Evolutionary conservation across 805 yeast species (phyloP), one percentile per base, ranked within the genome.

Genomic region (Candida morakotiae): DNA sequence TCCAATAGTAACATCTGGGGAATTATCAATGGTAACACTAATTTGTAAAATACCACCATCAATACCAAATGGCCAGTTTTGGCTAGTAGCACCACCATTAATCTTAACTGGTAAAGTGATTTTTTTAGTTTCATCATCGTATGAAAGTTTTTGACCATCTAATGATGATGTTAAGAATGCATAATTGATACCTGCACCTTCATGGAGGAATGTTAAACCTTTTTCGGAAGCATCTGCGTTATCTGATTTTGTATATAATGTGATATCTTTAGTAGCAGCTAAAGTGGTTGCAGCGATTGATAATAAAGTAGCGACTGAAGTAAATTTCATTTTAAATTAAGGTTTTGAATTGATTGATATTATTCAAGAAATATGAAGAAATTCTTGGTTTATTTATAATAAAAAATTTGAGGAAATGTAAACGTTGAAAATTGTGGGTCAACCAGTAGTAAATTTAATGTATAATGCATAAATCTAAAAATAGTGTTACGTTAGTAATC

Each of bases 131-230:
- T 30, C 36, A 7, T 42, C 46, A 28, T 55, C 53, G 46, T 56
- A 62, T 33, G 41, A 28, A 21, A 55, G 42, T 9, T 40, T 42
- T 25, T 45, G 45, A 26, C 59, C 48, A 16, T 19, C 11, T 21
- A 7, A 7, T 21, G 23, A 21, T 21, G 23, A 21, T 7, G 23
- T 21, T 28, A 62, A 41, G 52, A 63, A 59, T 25, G 64, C 46
- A 52, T 68, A 71, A 55, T 60, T 53, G 41, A 67, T 49, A 39
- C 64, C 76, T 35, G 76, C 76, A 46, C 75, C 76, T 48, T 64
- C 71, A 47, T 69, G 76, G 29, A 39, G 40, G 20, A 58, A 40
- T 30, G 48, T 40, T 28, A 66, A 39, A 32, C 57, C 60, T 18
- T 52, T 39, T 27, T 60, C 62, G 42, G 62, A 41, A 34, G 67